Evolutionary conservation across 2,329 filamentous ascomycete species (phyloP).

Genomic region (Grosmannia huntii): DNA sequence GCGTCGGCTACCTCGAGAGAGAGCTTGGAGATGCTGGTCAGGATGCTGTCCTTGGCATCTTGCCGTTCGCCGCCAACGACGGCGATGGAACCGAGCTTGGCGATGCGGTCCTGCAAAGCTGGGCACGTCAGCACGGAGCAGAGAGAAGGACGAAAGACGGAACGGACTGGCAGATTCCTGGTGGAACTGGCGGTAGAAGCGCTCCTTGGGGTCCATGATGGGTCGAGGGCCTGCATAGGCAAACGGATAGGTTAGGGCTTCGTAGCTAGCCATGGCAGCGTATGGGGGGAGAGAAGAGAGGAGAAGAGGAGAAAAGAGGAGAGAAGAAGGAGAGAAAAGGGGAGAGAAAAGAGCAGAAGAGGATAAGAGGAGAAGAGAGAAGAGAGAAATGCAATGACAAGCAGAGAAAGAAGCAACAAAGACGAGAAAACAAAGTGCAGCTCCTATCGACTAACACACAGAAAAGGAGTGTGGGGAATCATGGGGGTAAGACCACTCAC

Average conservation of each 20-base stretch:
- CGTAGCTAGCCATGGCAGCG: background rate
- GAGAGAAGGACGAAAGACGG: background rate
- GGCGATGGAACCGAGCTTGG: slow-evolving; percentile 48
- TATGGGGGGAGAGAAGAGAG: background rate
- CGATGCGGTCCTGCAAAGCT: slow-evolving; percentile 70
- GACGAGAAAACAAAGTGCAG: background rate
- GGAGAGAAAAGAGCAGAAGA: background rate
- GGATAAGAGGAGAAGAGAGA: background rate
- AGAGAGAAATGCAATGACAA: too few relatives aligned
- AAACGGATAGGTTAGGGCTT: slow-evolving; percentile 5
- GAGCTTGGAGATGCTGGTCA: slow-evolving; percentile 66
- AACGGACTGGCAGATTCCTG: slow-evolving; percentile 55
- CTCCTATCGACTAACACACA: background rate
- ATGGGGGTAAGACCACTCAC: background rate
- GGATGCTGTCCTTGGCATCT: slow-evolving; percentile 67
- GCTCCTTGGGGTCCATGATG: slow-evolving; percentile 50
- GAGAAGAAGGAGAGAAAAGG: background rate
- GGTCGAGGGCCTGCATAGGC: slow-evolving; percentile 14
- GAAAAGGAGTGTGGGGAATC: background rate
- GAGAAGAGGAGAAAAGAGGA: background rate
- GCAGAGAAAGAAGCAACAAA: background rate
- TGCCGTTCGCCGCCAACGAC: slow-evolving; percentile 60
- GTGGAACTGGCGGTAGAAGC: slow-evolving; percentile 77
- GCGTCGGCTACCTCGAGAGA: slow-evolving; percentile 79
- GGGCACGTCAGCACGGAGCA: background rate